Evolutionary conservation across 1,139 yeast genomes (phyloP).

Genomic region (Debaryomyces psychrophilus): DNA sequence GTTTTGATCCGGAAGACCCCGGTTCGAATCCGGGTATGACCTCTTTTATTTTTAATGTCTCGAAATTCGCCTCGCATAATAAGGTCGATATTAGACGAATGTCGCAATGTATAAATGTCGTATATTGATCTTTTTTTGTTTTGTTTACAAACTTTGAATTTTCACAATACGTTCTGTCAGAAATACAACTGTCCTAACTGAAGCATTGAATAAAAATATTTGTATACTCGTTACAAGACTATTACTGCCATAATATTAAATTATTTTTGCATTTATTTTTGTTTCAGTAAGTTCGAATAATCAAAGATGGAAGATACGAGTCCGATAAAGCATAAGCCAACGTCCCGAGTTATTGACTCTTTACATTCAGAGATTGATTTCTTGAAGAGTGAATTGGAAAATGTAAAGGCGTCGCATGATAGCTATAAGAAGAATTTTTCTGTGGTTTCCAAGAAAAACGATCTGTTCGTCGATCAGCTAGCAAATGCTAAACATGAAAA

Average conservation of each 20-base stretch:
- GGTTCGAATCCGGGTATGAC: slow-evolving; percentile 97
- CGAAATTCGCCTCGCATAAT: neutral
- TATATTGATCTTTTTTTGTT: neutral
- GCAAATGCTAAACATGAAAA: slow-evolving; percentile 73
- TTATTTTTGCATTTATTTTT: neutral
- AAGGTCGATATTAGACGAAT: neutral
- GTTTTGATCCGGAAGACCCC: slow-evolving; percentile 82
- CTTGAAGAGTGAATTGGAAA: slow-evolving; percentile 55
- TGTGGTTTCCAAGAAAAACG: slow-evolving; percentile 53
- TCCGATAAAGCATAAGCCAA: slow-evolving; percentile 32
- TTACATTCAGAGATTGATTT: slow-evolving; percentile 55
- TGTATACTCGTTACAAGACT: neutral
- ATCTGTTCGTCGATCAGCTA: slow-evolving; percentile 63
- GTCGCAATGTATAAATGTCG: slow-evolving; percentile 5
- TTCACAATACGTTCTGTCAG: neutral
- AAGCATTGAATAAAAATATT: neutral
- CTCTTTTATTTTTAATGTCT: slow-evolving; percentile 41
- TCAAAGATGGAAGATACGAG: slow-evolving; percentile 20
- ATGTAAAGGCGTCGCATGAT: slow-evolving; percentile 39
- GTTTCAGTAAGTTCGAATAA: neutral
- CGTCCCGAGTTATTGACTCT: slow-evolving; percentile 60
- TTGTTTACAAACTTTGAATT: slow-evolving; percentile 6
- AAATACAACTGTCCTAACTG: neutral
- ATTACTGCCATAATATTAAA: neutral
- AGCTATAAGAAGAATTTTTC: slow-evolving; percentile 53